Evolutionary conservation across 495 filamentous ascomycete genomes (phyloP).

Genomic region (Usnea hakonensis): DNA sequence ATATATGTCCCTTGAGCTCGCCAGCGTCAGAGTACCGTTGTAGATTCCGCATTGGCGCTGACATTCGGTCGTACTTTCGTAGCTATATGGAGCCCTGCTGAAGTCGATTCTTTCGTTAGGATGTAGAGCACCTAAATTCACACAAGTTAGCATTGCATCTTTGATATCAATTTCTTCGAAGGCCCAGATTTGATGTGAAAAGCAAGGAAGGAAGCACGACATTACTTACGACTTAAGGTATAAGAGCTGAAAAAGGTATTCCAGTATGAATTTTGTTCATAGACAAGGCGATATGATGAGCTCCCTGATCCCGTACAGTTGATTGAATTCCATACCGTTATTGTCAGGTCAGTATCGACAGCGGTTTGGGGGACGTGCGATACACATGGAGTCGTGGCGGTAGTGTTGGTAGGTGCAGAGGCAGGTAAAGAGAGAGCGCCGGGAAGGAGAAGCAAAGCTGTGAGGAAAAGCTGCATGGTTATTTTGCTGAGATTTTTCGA

Average conservation of each 20-base stretch:
- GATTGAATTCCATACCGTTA: background rate
- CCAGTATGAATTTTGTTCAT: background rate
- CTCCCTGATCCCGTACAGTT: background rate
- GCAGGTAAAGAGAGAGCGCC: background rate
- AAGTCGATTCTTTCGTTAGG: background rate
- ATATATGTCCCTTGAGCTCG: background rate
- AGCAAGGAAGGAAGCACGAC: background rate
- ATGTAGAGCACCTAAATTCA: background rate
- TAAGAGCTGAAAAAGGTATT: background rate
- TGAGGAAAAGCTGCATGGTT: background rate
- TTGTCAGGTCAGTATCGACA: background rate
- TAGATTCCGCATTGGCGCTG: background rate
- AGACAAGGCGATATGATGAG: background rate
- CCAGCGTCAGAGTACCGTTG: background rate
- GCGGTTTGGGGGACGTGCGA: background rate
- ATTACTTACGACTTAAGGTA: background rate
- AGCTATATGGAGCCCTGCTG: background rate
- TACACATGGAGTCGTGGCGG: background rate
- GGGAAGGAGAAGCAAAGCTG: background rate
- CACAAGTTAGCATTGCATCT: background rate
- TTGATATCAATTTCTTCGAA: background rate
- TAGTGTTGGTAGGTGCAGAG: background rate
- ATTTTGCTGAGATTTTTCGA: background rate
- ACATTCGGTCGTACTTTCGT: background rate
- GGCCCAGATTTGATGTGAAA: background rate